Conservation (phyloP, 176 grass and related monocot species). For the Tillandsia fasciculata region DNA sequence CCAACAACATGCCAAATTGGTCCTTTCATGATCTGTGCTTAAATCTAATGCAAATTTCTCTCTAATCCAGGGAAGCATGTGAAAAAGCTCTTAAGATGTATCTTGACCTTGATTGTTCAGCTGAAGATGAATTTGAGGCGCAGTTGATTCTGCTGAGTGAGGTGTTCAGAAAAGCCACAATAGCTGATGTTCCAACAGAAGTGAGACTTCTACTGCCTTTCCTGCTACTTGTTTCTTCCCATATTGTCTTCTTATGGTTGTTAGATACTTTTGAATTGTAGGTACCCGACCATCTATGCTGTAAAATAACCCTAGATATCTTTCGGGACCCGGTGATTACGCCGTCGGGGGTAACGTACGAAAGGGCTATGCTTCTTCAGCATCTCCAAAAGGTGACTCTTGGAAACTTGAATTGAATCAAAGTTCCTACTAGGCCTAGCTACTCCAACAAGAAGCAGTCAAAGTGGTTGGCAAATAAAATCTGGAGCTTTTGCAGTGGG, state of each 20-base stretch:
- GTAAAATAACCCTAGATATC: conserved; percentile 91
- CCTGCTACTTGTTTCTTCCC: neutral
- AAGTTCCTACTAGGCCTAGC: no score
- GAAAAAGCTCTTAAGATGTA: conserved; percentile 56
- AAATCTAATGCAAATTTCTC: neutral
- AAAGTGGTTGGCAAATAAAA: no score
- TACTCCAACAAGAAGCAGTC: no score
- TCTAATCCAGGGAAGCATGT: conserved; percentile 47
- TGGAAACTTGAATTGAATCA: neutral
- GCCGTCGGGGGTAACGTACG: conserved; percentile 82
- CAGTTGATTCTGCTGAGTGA: conserved; percentile 47
- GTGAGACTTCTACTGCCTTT: conserved; percentile 21
- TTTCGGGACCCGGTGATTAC: conserved; percentile 83
- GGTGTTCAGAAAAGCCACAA: conserved; percentile 53
- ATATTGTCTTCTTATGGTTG: neutral
- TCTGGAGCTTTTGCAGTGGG: no score
- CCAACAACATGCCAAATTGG: neutral
- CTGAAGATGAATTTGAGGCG: conserved; percentile 31
- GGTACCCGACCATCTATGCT: conserved; percentile 90
- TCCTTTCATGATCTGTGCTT: neutral
- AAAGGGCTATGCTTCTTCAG: conserved; percentile 62
- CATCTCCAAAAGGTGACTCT: conserved; percentile 67
- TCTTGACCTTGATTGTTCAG: conserved; percentile 30
- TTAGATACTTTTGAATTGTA: conserved; percentile 16
- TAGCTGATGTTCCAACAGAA: conserved; percentile 55